These are phyloP conservation scores for Kalmusia sp. DNA, from an alignment of 2,329 filamentous ascomycete genomes.

Conservation along the genomic window DNA sequence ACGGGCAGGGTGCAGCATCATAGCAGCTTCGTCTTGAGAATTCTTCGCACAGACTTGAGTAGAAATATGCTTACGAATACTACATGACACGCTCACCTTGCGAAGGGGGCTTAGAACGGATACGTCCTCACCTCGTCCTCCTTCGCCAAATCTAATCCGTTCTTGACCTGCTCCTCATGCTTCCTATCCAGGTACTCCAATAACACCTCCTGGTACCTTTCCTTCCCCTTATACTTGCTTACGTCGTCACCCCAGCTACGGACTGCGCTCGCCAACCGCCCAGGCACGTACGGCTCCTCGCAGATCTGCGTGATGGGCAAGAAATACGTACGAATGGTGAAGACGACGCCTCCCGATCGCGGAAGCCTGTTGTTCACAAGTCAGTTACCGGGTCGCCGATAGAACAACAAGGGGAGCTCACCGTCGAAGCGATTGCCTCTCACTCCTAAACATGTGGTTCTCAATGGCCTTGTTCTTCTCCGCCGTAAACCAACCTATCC, in stretches of 20 bases:
- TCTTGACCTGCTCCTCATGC: constrained; percentile 75
- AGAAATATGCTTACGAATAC: not conserved
- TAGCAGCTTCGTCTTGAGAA: no score
- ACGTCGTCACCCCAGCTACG: constrained; percentile 85
- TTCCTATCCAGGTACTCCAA: constrained; percentile 78
- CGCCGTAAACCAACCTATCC: constrained; percentile 76
- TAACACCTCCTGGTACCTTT: constrained; percentile 75
- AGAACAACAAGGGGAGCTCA: constrained; percentile 30
- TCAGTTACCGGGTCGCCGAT: no score
- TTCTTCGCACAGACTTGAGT: no score
- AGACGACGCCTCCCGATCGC: constrained; percentile 61
- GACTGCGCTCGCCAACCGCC: constrained; percentile 77
- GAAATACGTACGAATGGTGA: constrained; percentile 84
- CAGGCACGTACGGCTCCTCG: constrained; percentile 77
- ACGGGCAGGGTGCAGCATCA: not conserved
- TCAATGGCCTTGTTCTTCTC: constrained; percentile 75
- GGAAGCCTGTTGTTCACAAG: constrained; percentile 54
- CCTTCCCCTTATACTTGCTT: constrained; percentile 76
- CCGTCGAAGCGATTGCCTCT: constrained; percentile 73
- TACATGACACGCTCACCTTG: not conserved
- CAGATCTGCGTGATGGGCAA: constrained; percentile 72
- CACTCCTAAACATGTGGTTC: constrained; percentile 78
- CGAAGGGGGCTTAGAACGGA: constrained; percentile 57
- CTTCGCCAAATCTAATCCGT: constrained; percentile 67
- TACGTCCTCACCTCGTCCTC: constrained; percentile 69